Percentiles rank a stretch among this genome's conserved stretches.
Conservation (phyloP, 2,329 filamentous ascomycete genomes). For the Whalleya microplaca region DNA sequence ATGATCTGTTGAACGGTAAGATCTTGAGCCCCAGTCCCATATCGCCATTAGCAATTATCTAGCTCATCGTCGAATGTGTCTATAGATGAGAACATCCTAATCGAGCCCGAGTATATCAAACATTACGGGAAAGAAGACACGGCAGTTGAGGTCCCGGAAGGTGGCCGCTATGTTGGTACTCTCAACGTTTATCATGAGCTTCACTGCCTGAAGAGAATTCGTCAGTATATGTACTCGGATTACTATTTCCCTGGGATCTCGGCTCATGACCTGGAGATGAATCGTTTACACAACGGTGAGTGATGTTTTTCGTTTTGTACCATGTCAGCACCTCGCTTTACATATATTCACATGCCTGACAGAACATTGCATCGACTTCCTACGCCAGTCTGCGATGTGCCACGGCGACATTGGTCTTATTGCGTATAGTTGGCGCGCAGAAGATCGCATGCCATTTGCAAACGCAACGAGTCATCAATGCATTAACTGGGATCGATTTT, state of each 20-base stretch:
- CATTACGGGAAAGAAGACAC: slow-evolving; percentile 4
- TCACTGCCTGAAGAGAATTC: slow-evolving; percentile 7
- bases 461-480: slow-evolving; percentile 5
- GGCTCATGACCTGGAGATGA: slow-evolving; percentile 1
- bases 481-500: slow-evolving; percentile 6
- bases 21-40: not conserved
- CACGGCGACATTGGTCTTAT: slow-evolving; percentile 13
- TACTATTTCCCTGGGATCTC: slow-evolving; percentile 1
- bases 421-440: slow-evolving; percentile 6
- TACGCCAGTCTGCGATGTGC: slow-evolving; percentile 9
- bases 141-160: slow-evolving; percentile 4
- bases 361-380: slow-evolving; percentile 12
- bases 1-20: not conserved
- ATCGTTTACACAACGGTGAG: slow-evolving; percentile 5
- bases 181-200: slow-evolving; percentile 7
- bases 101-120: slow-evolving; percentile 1
- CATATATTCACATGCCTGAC: not conserved
- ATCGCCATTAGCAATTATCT: not conserved
- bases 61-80: not conserved
- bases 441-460: slow-evolving; percentile 3
- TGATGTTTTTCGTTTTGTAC: not conserved
- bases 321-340: not conserved
- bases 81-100: slow-evolving; percentile 5
- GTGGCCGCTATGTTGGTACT: slow-evolving; percentile 1
- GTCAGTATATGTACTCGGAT: slow-evolving; percentile 4